Evolutionary conservation across 140 eudicot species (phyloP).

Genomic region (Flaveria floridana): DNA sequence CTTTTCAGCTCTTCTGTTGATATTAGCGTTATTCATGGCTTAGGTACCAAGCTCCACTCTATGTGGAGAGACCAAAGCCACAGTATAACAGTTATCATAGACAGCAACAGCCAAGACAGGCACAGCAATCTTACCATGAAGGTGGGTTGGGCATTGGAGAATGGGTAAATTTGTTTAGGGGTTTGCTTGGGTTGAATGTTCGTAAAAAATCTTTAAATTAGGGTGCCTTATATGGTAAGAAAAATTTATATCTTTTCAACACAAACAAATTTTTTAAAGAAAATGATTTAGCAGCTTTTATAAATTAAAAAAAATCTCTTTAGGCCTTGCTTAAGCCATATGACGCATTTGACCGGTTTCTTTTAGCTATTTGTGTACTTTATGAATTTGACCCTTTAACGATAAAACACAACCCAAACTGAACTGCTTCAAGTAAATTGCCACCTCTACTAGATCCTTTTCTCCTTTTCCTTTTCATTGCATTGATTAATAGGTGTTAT

Average conservation of each 20-base stretch:
- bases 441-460: background rate
- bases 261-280: background rate
- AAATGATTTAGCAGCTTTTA: background rate
- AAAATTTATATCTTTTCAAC: background rate
- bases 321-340: background rate
- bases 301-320: background rate
- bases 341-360: background rate
- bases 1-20: constrained; percentile 13
- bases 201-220: background rate
- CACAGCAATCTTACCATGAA: constrained; percentile 58
- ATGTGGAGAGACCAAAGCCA: constrained; percentile 53
- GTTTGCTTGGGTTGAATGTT: background rate
- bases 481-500: background rate
- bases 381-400: background rate
- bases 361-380: background rate
- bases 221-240: background rate
- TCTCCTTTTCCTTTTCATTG: background rate
- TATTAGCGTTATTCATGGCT: constrained; percentile 22
- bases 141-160: constrained; percentile 29
- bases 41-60: constrained; percentile 83
- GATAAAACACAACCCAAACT: background rate
- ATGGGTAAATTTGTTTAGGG: background rate
- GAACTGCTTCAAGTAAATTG: background rate
- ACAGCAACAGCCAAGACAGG: constrained; percentile 62
- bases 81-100: constrained; percentile 53